Conservation (phyloP, 2,329 filamentous ascomycete genomes). For the Colletotrichum sp. region DNA sequence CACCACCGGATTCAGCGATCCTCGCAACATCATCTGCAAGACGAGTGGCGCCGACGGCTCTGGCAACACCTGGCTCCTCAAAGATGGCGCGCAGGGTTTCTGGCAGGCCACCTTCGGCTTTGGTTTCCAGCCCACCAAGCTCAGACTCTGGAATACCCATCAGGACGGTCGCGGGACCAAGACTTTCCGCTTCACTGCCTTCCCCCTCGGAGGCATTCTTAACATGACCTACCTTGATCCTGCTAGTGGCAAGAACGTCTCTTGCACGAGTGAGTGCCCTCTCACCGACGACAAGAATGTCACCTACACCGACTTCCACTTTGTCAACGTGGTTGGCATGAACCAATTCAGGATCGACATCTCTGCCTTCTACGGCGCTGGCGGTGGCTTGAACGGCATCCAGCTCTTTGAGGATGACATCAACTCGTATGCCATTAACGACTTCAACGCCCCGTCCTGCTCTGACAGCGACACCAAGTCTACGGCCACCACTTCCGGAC, state of each 20-base stretch:
- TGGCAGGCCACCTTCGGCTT: conserved; percentile 87
- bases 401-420: conserved; percentile 88
- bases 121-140: conserved; percentile 83
- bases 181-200: conserved; percentile 84
- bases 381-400: conserved; percentile 85
- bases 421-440: conserved; percentile 81
- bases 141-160: conserved; percentile 88
- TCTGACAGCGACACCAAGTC: conserved; percentile 64
- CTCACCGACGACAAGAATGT: conserved; percentile 72
- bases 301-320: conserved; percentile 86
- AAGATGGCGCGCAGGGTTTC: conserved; percentile 76
- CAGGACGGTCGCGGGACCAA: conserved; percentile 84
- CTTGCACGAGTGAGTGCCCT: conserved; percentile 86
- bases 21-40: conserved; percentile 84
- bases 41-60: conserved; percentile 67
- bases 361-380: conserved; percentile 83
- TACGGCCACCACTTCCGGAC: conserved; percentile 70
- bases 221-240: conserved; percentile 92
- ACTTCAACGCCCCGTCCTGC: conserved; percentile 89
- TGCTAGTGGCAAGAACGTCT: conserved; percentile 66
- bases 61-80: conserved; percentile 84
- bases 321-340: conserved; percentile 90
- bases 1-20: conserved; percentile 72
- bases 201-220: conserved; percentile 91
- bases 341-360: conserved; percentile 85